phyloP scores from a whole-genome alignment of 768 basidiomycete species.

The Artomyces pyxidatus region DNA sequence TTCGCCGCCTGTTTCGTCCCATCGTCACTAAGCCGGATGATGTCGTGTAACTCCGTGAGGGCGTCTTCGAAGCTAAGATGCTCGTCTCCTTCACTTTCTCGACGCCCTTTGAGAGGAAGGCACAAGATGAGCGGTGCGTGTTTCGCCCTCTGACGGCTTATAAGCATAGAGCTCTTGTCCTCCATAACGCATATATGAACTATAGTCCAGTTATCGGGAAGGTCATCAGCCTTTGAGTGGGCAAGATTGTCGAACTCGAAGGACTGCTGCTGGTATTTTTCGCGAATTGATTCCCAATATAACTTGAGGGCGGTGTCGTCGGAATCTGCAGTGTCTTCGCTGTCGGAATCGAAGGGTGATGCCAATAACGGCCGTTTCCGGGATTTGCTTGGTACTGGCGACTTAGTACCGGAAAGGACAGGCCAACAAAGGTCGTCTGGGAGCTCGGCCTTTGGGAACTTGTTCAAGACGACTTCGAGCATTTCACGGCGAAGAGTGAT shows the following conservation, averaged over 20 bases:
- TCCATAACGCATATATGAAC: slow-evolving; percentile 78
- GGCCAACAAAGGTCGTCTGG: slow-evolving; percentile 77
- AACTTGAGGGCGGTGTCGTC: slow-evolving; percentile 29
- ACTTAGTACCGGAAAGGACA: slow-evolving; percentile 36
- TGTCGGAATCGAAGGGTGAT: slow-evolving; percentile 22
- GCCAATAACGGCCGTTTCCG: slow-evolving; percentile 16
- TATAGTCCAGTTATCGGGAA: slow-evolving; percentile 78
- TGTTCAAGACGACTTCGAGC: slow-evolving; percentile 70
- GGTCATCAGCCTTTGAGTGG: slow-evolving; percentile 29
- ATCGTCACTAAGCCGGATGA: slow-evolving; percentile 72
- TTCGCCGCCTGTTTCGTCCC: slow-evolving; percentile 64
- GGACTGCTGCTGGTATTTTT: slow-evolving; percentile 42
- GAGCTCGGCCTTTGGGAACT: slow-evolving; percentile 38
- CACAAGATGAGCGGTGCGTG: slow-evolving; percentile 73
- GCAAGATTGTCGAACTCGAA: slow-evolving; percentile 36
- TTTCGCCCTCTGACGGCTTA: slow-evolving; percentile 66
- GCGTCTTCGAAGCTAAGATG: slow-evolving; percentile 73
- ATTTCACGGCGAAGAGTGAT: slow-evolving; percentile 83
- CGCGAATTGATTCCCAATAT: slow-evolving; percentile 58
- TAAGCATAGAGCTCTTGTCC: slow-evolving; percentile 75
- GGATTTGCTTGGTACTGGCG: slow-evolving; percentile 24
- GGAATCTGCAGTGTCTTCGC: slow-evolving; percentile 30
- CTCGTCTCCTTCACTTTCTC: slow-evolving; percentile 65
- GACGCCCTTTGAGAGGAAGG: slow-evolving; percentile 76
- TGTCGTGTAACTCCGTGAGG: slow-evolving; percentile 63